Conservation (phyloP, 768 basidiomycete species). For the Hemileccinum rubropunctum region DNA sequence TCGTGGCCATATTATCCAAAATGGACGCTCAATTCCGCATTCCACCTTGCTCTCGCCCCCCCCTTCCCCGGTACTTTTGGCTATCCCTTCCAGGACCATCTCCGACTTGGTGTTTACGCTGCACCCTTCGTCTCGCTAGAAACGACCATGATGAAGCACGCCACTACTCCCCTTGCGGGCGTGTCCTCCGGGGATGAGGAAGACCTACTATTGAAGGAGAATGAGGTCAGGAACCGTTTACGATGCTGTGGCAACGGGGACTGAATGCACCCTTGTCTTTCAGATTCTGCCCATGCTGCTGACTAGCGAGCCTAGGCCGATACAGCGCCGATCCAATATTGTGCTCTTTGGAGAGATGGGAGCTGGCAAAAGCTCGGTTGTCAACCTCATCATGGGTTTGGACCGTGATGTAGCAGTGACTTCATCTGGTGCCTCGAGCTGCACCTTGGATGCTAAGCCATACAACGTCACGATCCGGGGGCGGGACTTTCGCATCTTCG, state of each 20-base stretch:
- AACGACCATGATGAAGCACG: conserved; percentile 2
- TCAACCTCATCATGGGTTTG: conserved; percentile 38
- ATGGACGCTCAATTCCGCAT: background rate
- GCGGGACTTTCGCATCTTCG: conserved; percentile 29
- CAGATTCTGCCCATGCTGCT: conserved; percentile 1
- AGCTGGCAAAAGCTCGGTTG: conserved; percentile 40
- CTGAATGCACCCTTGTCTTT: conserved; percentile 5
- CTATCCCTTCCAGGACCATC: background rate
- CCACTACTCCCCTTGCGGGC: background rate
- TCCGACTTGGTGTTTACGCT: background rate
- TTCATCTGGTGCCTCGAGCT: conserved; percentile 31
- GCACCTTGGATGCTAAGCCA: conserved; percentile 31
- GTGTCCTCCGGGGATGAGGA: background rate
- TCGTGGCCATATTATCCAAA: conserved; percentile 8
- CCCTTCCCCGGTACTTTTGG: background rate
- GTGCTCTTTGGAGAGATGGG: conserved; percentile 32
- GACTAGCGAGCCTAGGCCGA: conserved; percentile 9
- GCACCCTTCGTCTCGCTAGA: background rate
- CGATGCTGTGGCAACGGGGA: background rate
- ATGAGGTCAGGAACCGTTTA: conserved; percentile 9
- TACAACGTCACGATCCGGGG: conserved; percentile 25
- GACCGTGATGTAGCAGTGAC: conserved; percentile 23
- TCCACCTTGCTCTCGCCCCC: background rate
- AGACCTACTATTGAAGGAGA: background rate
- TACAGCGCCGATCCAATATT: conserved; percentile 19